These are phyloP conservation scores for Ascochyta lentis DNA, from an alignment of 2,329 filamentous ascomycete species.

Conservation along the genomic window DNA sequence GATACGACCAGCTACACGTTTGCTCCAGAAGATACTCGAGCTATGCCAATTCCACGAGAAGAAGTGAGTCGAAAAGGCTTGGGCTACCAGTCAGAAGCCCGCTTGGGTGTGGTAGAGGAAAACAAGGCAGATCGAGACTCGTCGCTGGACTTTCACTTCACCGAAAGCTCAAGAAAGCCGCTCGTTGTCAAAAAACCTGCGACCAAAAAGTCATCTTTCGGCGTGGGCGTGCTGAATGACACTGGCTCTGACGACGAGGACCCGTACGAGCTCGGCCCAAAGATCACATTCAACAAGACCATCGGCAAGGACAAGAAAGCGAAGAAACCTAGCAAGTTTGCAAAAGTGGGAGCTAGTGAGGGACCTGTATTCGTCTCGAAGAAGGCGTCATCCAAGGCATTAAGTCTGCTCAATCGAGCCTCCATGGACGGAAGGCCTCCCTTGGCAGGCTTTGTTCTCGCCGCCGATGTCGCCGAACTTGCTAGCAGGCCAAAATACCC, in stretches of 20 bases:
- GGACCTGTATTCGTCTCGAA: conserved; percentile 80
- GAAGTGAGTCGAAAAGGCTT: conserved; percentile 71
- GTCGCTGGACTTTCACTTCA: conserved; percentile 31
- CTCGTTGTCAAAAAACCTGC: conserved; percentile 44
- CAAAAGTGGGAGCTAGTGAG: conserved; percentile 69
- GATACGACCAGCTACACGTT: conserved; percentile 70
- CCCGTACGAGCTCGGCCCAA: conserved; percentile 88
- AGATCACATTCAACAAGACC: conserved; percentile 83
- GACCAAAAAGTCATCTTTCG: conserved; percentile 75
- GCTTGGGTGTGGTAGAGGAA: conserved; percentile 51
- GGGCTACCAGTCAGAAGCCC: conserved; percentile 68
- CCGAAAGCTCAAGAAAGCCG: conserved; percentile 29
- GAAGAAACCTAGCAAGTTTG: conserved; percentile 57
- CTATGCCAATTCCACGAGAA: conserved; percentile 72
- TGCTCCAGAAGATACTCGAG: conserved; percentile 78
- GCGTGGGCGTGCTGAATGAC: conserved; percentile 88
- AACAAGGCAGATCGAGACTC: conserved; percentile 23
- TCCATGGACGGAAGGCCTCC: conserved; percentile 85
- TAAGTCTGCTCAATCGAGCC: conserved; percentile 61
- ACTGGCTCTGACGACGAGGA: conserved; percentile 95
- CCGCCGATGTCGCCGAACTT: conserved; percentile 54
- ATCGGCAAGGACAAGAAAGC: conserved; percentile 84
- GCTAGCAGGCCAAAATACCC: conserved; percentile 59
- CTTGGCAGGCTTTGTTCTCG: conserved; percentile 79
- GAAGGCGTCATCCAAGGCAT: conserved; percentile 57